Conservation (phyloP, 257 asterid genomes). For the Avicennia marina region DNA sequence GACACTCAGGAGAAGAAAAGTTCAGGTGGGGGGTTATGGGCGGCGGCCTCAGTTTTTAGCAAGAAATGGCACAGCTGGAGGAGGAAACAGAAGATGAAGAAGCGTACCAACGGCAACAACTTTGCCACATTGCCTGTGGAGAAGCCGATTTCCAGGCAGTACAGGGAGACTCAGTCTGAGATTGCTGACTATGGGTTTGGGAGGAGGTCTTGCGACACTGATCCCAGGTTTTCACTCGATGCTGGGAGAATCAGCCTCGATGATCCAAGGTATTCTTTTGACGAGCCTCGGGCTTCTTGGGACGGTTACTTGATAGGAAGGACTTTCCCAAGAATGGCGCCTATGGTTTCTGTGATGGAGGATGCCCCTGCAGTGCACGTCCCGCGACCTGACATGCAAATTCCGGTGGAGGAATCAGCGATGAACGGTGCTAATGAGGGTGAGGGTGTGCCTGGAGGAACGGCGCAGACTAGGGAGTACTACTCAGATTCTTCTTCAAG, state of each 20-base stretch:
- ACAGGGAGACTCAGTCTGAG: constrained; percentile 86
- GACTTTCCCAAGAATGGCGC: constrained; percentile 66
- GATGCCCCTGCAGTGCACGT: constrained; percentile 57
- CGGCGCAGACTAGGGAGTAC: constrained; percentile 77
- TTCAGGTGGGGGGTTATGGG: constrained; percentile 73
- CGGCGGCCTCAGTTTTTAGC: constrained; percentile 95
- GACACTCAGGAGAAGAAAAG: constrained; percentile 58
- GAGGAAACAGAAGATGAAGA: constrained; percentile 79
- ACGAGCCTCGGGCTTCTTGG: constrained; percentile 95
- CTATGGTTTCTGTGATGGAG: constrained; percentile 82
- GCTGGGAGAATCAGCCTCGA: constrained; percentile 85
- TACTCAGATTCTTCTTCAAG: constrained; percentile 78
- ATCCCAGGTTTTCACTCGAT: constrained; percentile 88
- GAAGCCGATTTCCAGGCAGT: constrained; percentile 77
- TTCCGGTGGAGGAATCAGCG: constrained; percentile 60
- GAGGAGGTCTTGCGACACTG: constrained; percentile 87
- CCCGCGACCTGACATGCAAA: constrained; percentile 53
- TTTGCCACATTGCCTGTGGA: constrained; percentile 66
- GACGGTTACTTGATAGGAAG: constrained; percentile 72
- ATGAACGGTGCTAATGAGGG: constrained; percentile 28
- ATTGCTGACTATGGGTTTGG: constrained; percentile 93
- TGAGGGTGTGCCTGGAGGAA: constrained; percentile 61
- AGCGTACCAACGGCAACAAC: constrained; percentile 39
- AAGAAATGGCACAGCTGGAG: constrained; percentile 98
- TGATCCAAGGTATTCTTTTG: constrained; percentile 78